Evolutionary conservation across 2,329 filamentous ascomycete genomes (phyloP).

Genomic region (Chlorencoelia australis): DNA sequence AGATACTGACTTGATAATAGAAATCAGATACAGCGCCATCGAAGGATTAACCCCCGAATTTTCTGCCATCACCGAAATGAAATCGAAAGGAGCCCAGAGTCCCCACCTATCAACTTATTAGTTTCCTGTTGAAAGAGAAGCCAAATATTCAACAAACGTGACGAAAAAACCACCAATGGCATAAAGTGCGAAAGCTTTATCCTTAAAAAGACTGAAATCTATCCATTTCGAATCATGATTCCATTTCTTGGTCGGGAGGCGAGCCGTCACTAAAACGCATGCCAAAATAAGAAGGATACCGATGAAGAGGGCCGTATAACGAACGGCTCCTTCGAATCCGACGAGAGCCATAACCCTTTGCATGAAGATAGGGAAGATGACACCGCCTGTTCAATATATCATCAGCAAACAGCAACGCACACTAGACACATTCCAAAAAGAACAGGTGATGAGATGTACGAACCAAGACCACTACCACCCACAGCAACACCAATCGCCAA

Average conservation of each 20-base stretch:
- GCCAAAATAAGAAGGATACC: not conserved
- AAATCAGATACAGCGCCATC: not conserved
- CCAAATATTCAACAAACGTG: not conserved
- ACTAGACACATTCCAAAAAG: too few species aligned
- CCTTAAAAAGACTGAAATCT: not conserved
- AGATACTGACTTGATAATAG: conserved; percentile 1
- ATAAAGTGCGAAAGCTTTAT: conserved; percentile 1
- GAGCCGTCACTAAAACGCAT: not conserved
- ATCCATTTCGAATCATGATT: not conserved
- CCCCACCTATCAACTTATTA: not conserved
- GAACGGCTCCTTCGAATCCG: not conserved
- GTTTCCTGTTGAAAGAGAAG: not conserved
- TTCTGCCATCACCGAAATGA: not conserved
- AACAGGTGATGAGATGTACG: too few species aligned
- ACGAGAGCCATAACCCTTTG: conserved; percentile 27
- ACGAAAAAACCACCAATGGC: conserved; percentile 2
- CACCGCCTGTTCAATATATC: too few species aligned
- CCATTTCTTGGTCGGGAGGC: conserved; percentile 1
- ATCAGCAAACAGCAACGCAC: too few species aligned
- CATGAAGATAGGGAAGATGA: not conserved
- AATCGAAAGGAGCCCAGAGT: conserved; percentile 1
- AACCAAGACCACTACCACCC: conserved; percentile 37
- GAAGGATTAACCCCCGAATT: not conserved
- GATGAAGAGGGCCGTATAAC: conserved; percentile 1
- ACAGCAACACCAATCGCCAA: conserved; percentile 38